Percentiles rank a stretch among this genome's conserved stretches.
These are phyloP conservation scores for Edaphochlamys debaryana DNA, from an alignment of 139 green algal species.

Conservation along the genomic window DNA sequence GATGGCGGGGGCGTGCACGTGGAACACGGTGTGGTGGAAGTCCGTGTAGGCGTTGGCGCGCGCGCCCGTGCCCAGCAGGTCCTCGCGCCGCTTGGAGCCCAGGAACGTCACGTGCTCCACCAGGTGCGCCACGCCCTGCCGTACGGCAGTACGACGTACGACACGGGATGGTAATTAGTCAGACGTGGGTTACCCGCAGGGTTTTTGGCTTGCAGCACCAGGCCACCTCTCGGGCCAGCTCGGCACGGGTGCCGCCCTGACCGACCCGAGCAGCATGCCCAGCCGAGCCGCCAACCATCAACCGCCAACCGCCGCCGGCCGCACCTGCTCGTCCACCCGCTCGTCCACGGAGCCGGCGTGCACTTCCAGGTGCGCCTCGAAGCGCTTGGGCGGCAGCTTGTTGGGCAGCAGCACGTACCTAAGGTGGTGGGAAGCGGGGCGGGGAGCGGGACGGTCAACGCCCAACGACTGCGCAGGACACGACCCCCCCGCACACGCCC, in stretches of 20 bases:
- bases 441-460: background rate
- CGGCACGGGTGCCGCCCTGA: no score
- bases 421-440: background rate
- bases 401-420: constrained; percentile 97
- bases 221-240: no score
- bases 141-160: no score
- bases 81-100: constrained; percentile 89
- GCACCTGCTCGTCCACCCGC: constrained; percentile 76
- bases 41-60: constrained; percentile 99
- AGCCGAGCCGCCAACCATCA: no score
- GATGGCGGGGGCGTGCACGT: constrained; percentile 91
- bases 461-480: no score
- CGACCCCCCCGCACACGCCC: no score
- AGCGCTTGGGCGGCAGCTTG: constrained; percentile 86
- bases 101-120: constrained; percentile 99
- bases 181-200: no score
- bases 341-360: constrained; percentile 88
- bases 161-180: no score
- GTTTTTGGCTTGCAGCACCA: no score
- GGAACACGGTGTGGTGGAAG: constrained; percentile 99
- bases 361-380: constrained; percentile 96
- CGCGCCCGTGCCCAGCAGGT: constrained; percentile 87
- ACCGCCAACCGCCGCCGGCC: no score
- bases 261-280: no score
- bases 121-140: constrained; percentile 95